A percentile compares a stretch with the other conserved stretches of the same genome.
Conservation (phyloP, 768 basidiomycete species). For the Agrocybe praecox region DNA sequence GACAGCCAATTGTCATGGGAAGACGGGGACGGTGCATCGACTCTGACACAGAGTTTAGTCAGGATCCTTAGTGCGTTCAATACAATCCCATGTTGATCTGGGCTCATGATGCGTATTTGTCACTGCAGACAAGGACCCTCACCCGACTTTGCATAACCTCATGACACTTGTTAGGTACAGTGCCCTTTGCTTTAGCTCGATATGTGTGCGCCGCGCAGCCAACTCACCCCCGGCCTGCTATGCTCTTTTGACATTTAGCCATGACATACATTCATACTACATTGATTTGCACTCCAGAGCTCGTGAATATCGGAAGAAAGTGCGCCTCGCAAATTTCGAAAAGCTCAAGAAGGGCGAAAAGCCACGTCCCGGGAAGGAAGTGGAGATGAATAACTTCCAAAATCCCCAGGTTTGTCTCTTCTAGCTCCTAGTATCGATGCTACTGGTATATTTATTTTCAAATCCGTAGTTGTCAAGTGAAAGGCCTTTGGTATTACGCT, state of each 20-base stretch:
- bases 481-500: conserved; percentile 14
- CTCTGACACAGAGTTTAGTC: conserved; percentile 33
- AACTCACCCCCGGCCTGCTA: neutral
- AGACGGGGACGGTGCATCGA: conserved; percentile 33
- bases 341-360: conserved; percentile 18
- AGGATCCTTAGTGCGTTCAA: conserved; percentile 9
- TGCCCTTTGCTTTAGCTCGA: neutral
- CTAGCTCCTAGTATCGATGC: neutral
- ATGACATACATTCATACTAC: conserved; percentile 33
- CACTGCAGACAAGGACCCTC: conserved; percentile 26
- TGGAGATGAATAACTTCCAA: conserved; percentile 41
- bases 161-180: conserved; percentile 31
- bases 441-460: neutral
- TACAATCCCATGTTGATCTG: neutral
- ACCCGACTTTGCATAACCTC: conserved; percentile 29
- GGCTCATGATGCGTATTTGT: neutral
- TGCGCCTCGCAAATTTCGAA: conserved; percentile 18
- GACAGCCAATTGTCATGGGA: conserved; percentile 42
- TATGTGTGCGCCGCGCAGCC: neutral
- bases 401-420: conserved; percentile 28
- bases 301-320: conserved; percentile 24
- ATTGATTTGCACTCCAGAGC: conserved; percentile 27
- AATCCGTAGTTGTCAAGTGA: conserved; percentile 16
- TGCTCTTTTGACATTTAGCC: conserved; percentile 17
- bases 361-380: conserved; percentile 3